Evolutionary conservation across 257 asterid species (phyloP).

Genomic region (Ilex aquifolium): DNA sequence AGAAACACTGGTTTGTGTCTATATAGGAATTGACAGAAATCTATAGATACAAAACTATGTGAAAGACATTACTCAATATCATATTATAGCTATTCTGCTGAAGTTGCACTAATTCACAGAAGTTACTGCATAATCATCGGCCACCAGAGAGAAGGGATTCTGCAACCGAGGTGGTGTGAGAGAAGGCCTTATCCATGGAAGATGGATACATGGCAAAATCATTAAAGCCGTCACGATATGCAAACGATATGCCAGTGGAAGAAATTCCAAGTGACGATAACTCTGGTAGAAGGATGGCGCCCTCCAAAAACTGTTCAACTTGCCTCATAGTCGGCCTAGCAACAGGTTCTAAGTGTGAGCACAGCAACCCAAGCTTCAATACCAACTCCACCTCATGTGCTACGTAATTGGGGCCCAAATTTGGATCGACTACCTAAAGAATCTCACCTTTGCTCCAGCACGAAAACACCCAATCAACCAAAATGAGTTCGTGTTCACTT

Average conservation of each 20-base stretch:
- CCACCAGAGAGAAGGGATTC: slow-evolving; percentile 18
- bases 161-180: neutral
- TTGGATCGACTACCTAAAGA: slow-evolving; percentile 3
- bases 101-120: too few relatives aligned
- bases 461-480: slow-evolving; percentile 8
- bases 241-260: neutral
- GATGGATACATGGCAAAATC: slow-evolving; percentile 1
- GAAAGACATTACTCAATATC: too few relatives aligned
- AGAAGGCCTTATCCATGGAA: neutral
- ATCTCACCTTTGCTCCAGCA: slow-evolving; percentile 5
- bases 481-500: neutral
- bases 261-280: slow-evolving; percentile 8
- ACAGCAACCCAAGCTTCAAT: slow-evolving; percentile 3
- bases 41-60: too few relatives aligned
- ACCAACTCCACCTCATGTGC: neutral
- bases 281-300: slow-evolving; percentile 8
- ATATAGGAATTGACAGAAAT: too few relatives aligned
- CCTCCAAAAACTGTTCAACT: slow-evolving; percentile 4
- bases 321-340: slow-evolving; percentile 7
- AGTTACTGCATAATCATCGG: slow-evolving; percentile 4
- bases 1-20: too few relatives aligned
- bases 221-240: neutral
- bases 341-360: neutral
- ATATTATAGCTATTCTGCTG: too few relatives aligned
- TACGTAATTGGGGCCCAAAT: neutral